These are phyloP conservation scores for Dothistroma pini DNA, from an alignment of 2,329 filamentous ascomycete species.

Conservation along the genomic window DNA sequence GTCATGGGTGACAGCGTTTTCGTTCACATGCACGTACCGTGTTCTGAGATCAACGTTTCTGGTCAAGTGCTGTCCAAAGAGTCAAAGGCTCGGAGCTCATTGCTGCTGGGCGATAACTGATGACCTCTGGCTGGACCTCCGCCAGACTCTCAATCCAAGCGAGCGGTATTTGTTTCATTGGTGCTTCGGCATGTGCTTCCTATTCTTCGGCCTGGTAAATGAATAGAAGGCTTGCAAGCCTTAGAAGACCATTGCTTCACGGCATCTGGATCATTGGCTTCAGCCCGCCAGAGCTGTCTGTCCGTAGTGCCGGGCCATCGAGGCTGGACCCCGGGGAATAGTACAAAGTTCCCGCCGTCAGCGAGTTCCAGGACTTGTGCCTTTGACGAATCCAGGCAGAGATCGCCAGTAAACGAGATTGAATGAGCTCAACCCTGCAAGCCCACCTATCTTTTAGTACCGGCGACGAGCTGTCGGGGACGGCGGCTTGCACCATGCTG, in stretches of 20 bases:
- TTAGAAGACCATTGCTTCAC: not conserved
- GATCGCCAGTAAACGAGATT: slow-evolving; percentile 24
- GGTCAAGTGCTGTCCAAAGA: not conserved
- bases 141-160: not conserved
- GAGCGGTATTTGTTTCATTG: not conserved
- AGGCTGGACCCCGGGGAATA: slow-evolving; percentile 15
- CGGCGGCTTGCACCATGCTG: slow-evolving; percentile 17
- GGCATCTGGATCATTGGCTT: slow-evolving; percentile 17
- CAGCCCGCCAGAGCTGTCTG: slow-evolving; percentile 11
- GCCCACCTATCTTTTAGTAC: slow-evolving; percentile 12
- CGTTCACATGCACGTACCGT: slow-evolving; percentile 6
- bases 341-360: slow-evolving; percentile 14
- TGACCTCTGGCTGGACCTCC: not conserved
- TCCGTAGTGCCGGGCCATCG: slow-evolving; percentile 14
- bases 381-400: slow-evolving; percentile 5
- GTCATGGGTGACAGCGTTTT: not conserved
- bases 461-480: slow-evolving; percentile 20
- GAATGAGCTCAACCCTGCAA: slow-evolving; percentile 17
- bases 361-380: slow-evolving; percentile 6
- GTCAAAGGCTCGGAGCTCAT: not conserved
- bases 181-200: not conserved
- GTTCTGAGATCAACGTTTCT: not conserved
- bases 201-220: not conserved
- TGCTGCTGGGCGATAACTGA: not conserved
- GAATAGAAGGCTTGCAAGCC: not conserved